Percentiles rank a stretch among this genome's conserved stretches.
phyloP scores from a whole-genome alignment of 306 rosid genomes.

The Heteromeles arbutifolia region DNA sequence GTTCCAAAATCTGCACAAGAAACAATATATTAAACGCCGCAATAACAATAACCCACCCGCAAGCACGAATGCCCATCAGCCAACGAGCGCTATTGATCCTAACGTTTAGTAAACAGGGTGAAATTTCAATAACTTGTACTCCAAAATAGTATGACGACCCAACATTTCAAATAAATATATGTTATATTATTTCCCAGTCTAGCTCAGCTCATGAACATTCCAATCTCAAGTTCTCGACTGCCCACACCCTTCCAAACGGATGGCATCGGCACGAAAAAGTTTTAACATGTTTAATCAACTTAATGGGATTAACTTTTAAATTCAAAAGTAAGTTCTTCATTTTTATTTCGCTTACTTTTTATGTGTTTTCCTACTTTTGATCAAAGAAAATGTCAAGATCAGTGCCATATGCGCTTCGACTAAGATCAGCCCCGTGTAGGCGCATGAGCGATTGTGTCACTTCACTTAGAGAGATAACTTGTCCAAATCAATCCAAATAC shows the following conservation, averaged over 20 bases:
- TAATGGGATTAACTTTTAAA: not conserved
- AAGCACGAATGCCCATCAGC: not conserved
- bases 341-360: not conserved
- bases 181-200: not conserved
- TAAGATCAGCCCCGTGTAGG: no score
- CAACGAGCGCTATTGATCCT: no score
- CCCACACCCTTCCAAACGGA: not conserved
- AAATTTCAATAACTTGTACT: no score
- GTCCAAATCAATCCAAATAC: no score
- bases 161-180: no score
- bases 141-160: not conserved
- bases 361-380: accelerated
- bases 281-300: not conserved
- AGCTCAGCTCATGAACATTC: not conserved
- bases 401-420: no score
- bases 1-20: constrained; percentile 67
- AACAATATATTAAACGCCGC: not conserved
- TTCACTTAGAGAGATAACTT: not conserved
- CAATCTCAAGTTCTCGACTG: not conserved
- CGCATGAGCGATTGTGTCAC: no score
- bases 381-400: not conserved
- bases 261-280: not conserved
- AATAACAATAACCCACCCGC: not conserved
- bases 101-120: no score
- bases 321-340: not conserved